Evolutionary conservation across 176 grass and related monocot genomes (phyloP).

Genomic region (Echinochloa phyllopogon): DNA sequence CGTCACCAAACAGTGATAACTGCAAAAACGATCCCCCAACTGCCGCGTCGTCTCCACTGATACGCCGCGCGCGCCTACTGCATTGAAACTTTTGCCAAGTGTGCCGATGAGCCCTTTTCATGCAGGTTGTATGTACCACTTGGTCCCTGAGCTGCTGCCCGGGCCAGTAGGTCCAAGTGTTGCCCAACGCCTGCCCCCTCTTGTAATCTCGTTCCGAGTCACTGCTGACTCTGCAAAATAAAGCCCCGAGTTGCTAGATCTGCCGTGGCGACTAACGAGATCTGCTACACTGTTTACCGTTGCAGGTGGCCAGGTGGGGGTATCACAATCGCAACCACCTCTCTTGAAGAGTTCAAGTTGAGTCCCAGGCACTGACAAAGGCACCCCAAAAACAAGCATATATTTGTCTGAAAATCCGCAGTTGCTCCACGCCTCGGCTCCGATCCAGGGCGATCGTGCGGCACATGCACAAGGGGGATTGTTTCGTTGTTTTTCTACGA

Average conservation of each 20-base stretch:
- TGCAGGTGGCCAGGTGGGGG: not conserved
- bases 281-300: not conserved
- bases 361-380: not conserved
- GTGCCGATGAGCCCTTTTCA: not conserved
- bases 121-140: not conserved
- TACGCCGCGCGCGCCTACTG: slow-evolving; percentile 1
- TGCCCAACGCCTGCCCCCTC: not conserved
- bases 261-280: not conserved
- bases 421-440: not conserved
- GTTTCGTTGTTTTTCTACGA: not conserved
- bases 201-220: not conserved
- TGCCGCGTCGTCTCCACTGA: not conserved
- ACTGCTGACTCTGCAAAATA: not conserved
- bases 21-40: not conserved
- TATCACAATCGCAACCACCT: not conserved
- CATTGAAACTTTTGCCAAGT: not conserved
- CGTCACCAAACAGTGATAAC: not conserved
- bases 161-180: too few relatives aligned
- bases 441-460: not conserved
- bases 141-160: too few relatives aligned
- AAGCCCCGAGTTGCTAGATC: not conserved
- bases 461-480: slow-evolving; percentile 10
- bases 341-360: not conserved
- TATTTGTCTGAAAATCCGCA: slow-evolving; percentile 15
- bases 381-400: not conserved